Evolutionary conservation across 108 stramenopile genomes (phyloP).

Genomic region (Skeletonema tropicum): DNA sequence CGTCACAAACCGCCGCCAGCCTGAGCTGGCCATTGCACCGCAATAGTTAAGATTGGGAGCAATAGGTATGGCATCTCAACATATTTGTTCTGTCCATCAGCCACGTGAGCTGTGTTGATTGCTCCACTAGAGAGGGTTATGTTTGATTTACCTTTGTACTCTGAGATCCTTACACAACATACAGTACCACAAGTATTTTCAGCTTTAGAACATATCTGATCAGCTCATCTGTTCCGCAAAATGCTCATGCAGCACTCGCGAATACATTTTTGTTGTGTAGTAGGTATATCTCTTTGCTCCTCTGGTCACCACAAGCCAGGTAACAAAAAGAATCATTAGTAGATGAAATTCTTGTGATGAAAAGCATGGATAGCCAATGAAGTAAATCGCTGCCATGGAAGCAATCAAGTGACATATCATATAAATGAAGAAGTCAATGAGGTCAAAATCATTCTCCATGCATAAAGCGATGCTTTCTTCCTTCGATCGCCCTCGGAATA

Average conservation of each 20-base stretch:
- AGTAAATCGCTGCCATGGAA: conserved; percentile 31
- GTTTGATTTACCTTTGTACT: too few relatives aligned
- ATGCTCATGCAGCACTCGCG: conserved; percentile 34
- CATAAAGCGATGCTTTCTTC: conserved; percentile 47
- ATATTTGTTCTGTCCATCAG: too few relatives aligned
- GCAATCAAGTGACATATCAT: conserved; percentile 53
- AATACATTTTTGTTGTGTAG: conserved; percentile 59
- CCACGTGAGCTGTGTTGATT: too few relatives aligned
- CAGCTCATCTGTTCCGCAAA: conserved; percentile 11
- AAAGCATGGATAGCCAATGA: conserved; percentile 56
- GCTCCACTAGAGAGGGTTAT: too few relatives aligned
- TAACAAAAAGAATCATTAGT: conserved; percentile 11
- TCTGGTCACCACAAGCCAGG: conserved; percentile 32
- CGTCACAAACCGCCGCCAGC: too few relatives aligned
- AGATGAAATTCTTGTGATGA: conserved; percentile 29
- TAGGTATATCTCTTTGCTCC: conserved; percentile 60
- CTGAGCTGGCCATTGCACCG: too few relatives aligned
- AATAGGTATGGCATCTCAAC: too few relatives aligned
- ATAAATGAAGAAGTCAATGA: conserved; percentile 60
- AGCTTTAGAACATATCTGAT: neutral
- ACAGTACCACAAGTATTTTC: too few relatives aligned
- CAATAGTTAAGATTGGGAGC: too few relatives aligned
- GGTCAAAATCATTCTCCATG: conserved; percentile 55
- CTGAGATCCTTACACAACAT: too few relatives aligned
- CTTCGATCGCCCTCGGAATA: conserved; percentile 50